A percentile compares a stretch with the other conserved stretches of the same genome.
phyloP scores from a whole-genome alignment of 768 basidiomycete species.

The Royoungia palumana region DNA sequence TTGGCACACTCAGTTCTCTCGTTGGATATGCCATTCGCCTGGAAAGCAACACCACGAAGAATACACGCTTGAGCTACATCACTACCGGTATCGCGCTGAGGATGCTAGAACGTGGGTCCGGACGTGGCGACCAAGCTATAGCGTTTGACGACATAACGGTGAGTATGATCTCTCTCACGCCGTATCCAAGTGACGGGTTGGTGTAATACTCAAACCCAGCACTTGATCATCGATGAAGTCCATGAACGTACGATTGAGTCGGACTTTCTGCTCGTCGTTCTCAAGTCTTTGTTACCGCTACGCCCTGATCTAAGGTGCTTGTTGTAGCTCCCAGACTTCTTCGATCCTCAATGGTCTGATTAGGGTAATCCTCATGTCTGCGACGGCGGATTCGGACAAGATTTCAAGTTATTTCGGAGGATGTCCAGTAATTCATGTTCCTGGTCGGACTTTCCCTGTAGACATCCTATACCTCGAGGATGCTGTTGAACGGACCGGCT shows the following conservation, averaged over 20 bases:
- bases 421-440: constrained; percentile 81
- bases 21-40: constrained; percentile 94
- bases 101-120: constrained; percentile 89
- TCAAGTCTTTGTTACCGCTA: constrained; percentile 76
- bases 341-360: constrained; percentile 4
- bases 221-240: constrained; percentile 96
- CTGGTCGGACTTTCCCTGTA: constrained; percentile 94
- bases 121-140: constrained; percentile 63
- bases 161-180: constrained; percentile 22
- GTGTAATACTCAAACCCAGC: constrained; percentile 41
- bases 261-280: constrained; percentile 91
- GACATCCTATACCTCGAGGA: constrained; percentile 85
- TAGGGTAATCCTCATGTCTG: constrained; percentile 95
- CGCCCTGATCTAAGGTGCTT: constrained; percentile 80
- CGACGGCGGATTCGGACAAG: constrained; percentile 90
- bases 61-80: constrained; percentile 78
- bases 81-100: constrained; percentile 94
- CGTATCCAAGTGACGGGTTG: not conserved
- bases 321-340: not conserved
- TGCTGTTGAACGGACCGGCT: constrained; percentile 76
- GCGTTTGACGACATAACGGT: constrained; percentile 96
- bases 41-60: constrained; percentile 79
- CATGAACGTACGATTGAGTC: constrained; percentile 98
- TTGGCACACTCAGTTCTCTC: constrained; percentile 73
- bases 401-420: constrained; percentile 86